Percentiles rank a stretch among this genome's conserved stretches.
Conservation (phyloP, 2,329 filamentous ascomycete species). For the Trichothecium roseum region DNA sequence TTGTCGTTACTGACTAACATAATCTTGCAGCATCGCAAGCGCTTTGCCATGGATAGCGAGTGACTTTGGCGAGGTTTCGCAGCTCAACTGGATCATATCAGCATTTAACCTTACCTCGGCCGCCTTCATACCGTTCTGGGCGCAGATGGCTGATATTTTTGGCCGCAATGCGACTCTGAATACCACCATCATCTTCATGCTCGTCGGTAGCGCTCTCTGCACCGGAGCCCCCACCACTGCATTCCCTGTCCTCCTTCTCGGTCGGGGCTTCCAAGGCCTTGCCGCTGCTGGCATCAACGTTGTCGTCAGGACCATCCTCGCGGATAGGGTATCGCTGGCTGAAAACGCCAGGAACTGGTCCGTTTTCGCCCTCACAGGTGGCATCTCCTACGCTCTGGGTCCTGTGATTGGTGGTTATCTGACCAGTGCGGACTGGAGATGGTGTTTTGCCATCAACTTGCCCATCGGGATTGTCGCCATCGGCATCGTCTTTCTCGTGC, state of each 20-base stretch:
- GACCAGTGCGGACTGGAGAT: slow-evolving; percentile 48
- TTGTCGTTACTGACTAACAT: slow-evolving; percentile 3
- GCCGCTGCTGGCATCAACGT: slow-evolving; percentile 52
- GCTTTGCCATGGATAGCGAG: slow-evolving; percentile 44
- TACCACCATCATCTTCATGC: slow-evolving; percentile 42
- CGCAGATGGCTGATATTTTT: slow-evolving; percentile 54
- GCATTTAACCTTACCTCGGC: slow-evolving; percentile 58
- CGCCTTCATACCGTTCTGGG: slow-evolving; percentile 56
- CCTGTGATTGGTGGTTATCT: slow-evolving; percentile 52
- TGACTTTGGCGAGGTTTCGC: slow-evolving; percentile 48
- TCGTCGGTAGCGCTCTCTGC: slow-evolving; percentile 52
- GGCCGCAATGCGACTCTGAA: slow-evolving; percentile 51
- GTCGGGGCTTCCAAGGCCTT: slow-evolving; percentile 52
- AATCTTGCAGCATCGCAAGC: slow-evolving; percentile 18
- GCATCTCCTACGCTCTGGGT: slow-evolving; percentile 48
- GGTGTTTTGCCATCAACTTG: slow-evolving; percentile 57
- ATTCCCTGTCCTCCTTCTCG: slow-evolving; percentile 51
- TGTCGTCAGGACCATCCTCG: slow-evolving; percentile 50
- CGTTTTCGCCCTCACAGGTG: slow-evolving; percentile 48
- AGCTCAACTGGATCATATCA: slow-evolving; percentile 61
- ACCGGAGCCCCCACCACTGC: slow-evolving; percentile 41
- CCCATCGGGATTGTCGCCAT: slow-evolving; percentile 42
- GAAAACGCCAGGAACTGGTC: slow-evolving; percentile 55
- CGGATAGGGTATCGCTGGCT: slow-evolving; percentile 50
- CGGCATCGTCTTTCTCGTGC: slow-evolving; percentile 41